Conservation (phyloP, 306 rosid genomes). For the Rubus idaeus region DNA sequence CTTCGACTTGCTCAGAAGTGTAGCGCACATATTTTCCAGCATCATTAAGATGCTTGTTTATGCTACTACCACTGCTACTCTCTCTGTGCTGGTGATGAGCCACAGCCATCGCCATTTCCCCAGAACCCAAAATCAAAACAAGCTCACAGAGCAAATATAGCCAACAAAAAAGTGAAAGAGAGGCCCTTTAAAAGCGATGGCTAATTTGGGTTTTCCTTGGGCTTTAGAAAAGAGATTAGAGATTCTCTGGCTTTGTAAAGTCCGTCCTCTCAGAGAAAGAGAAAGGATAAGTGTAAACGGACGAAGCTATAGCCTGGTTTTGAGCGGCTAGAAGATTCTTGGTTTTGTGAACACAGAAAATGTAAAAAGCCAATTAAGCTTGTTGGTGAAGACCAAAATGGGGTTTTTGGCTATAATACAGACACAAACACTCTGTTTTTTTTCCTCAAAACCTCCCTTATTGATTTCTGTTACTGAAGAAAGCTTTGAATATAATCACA, state of each 20-base stretch:
- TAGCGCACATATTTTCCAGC: constrained; percentile 89
- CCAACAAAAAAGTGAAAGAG: background rate
- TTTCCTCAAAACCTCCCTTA: constrained; percentile 17
- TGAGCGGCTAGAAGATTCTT: constrained; percentile 30
- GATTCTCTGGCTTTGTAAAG: constrained; percentile 40
- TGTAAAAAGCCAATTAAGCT: constrained; percentile 9
- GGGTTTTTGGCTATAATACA: constrained; percentile 9
- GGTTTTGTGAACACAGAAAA: background rate
- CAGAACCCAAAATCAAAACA: constrained; percentile 17
- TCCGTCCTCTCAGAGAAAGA: constrained; percentile 15
- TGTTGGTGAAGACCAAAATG: constrained; percentile 34
- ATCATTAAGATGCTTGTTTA: constrained; percentile 69
- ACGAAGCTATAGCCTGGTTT: constrained; percentile 7
- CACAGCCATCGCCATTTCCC: constrained; percentile 79
- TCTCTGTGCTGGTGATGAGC: constrained; percentile 69
- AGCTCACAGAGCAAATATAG: background rate
- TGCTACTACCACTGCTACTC: constrained; percentile 78
- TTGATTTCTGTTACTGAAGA: constrained; percentile 18
- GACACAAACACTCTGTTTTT: constrained; percentile 21
- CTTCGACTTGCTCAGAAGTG: constrained; percentile 93
- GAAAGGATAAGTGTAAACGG: constrained; percentile 14
- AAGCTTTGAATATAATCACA: constrained; percentile 12
- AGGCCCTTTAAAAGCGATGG: background rate
- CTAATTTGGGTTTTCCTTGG: constrained; percentile 17
- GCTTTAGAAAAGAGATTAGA: constrained; percentile 11